Base-by-base conservation (phyloP, 2,329 filamentous ascomycete genomes). In the Fusarium ambrosium region DNA sequence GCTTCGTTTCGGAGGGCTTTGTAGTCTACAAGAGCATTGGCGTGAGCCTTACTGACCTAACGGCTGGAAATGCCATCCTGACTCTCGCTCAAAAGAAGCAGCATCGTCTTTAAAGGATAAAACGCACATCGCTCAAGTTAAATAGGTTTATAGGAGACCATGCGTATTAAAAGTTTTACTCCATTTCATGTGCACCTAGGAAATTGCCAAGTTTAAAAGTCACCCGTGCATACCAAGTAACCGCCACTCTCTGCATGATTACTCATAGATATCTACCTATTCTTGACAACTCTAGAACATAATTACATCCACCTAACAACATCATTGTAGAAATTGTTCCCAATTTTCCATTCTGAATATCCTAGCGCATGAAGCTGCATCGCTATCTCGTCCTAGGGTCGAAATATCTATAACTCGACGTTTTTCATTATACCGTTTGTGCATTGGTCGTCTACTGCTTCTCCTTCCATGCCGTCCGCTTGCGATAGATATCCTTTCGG, bases 401-500 rank as follows among this genome's bases (percentile, higher is more conserved):
- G 8, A 27, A 24, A 24, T 27, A 18, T 27, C 14, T 27, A 48
- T 3, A 27, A 27, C 16, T 6, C 45, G 27, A 18, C 14, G 8
- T 10, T 10, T 4, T 27, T 10, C 8, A 51, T 11, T 18, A 48
- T 6, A 9, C 1, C 22, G 2, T 27, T 0, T 16, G 18, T 9
- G 45, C 3, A 14, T 27, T 16, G 11, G 24, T 18, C 2, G 13
- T 10, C 5, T 43, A 8, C 39, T 59, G 24, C 36, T 61, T 3
- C 7, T 36, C 14, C 24, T 68, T 70, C 77, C 77, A 79, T 0
- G 22, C 43, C 6, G 61, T 43, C 5, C 69, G 76, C 72, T 85
- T 85, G 4, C 77, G 79, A 62, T 86, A 87, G 6, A 87, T 78
- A 69, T 85, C 84, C 10, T 75, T 79, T 1, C 85, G 81, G 60